Base-by-base conservation (phyloP, 352 stramenopile genomes). In the Pythium chondricola region DNA sequence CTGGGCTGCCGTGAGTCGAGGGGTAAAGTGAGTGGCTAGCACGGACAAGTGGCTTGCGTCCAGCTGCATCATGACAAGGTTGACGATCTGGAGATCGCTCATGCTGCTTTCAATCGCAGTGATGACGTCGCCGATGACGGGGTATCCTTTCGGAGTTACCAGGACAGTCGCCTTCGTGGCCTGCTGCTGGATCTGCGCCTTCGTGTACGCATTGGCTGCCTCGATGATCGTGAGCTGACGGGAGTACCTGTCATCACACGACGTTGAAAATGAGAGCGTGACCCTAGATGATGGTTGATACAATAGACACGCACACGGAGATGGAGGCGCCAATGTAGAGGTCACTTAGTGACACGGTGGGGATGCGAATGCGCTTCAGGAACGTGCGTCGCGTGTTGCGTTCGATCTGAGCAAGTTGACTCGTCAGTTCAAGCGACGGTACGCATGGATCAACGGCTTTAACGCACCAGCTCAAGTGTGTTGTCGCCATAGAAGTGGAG, bases 351-450 rank as follows among this genome's bases (percentile, higher is more conserved):
- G 60, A 81, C 16, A 95, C 56, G 7, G 69, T 80, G 16, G 79
- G 74, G 32, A 91, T 85, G 37, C 58, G 69, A 40, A 88, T 93
- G 20, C 77, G 75, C 61, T 89, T 90, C 39, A 94, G 70, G 45
- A 94, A 93, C 26, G 71, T 47, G 6, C 70, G 74, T 39, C 67
- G 74, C 17, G 71, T 74, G 24, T 81, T 63, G 7, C 71, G 58
- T 38, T 88, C 78, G 31, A 88, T 60, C 79, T 90, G 38, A 43
- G 14, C 6, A 18, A 27, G 5, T n/a, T n/a, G 21, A 22, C 13
- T 7, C 29, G 29, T 13, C 7, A 33, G 29, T 13, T 33, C 13
- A 33, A 13, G 7, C 29, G 38, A 3, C 13, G 27, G 18, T 2
- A 25, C 40, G 45, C 11, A 35, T 2, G 26, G 16, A 30, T 29